A percentile compares a stretch with the other conserved stretches of the same genome.
Conservation (phyloP, 305 asterid species). For the Ruellia speciosa region DNA sequence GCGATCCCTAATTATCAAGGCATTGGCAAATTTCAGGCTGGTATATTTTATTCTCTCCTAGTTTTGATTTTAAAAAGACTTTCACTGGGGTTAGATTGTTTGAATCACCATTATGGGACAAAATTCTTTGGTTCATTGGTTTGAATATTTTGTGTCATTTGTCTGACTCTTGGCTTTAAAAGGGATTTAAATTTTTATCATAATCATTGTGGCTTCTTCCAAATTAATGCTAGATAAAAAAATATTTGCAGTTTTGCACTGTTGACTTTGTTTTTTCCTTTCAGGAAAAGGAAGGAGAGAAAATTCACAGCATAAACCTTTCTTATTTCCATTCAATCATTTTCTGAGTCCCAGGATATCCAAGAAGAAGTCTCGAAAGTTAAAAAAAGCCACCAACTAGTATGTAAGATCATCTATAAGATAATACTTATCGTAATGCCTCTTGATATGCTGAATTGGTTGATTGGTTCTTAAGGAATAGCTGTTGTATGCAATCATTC, state of each 20-base stretch:
- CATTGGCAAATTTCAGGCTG: slow-evolving; percentile 32
- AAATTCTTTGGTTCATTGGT: not conserved
- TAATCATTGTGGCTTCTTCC: not conserved
- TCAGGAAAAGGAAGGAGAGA: slow-evolving; percentile 37
- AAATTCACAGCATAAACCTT: slow-evolving; percentile 31
- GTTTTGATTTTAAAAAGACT: not conserved
- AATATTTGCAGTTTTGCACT: too few relatives aligned
- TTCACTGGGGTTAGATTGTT: slow-evolving; percentile 1
- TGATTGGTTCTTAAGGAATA: not conserved
- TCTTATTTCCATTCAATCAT: slow-evolving; percentile 53
- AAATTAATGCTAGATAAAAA: not conserved
- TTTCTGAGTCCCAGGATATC: slow-evolving; percentile 36
- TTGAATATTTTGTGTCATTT: not conserved
- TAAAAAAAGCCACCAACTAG: slow-evolving; percentile 28
- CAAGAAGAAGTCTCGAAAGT: slow-evolving; percentile 49
- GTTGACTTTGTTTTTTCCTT: slow-evolving; percentile 8
- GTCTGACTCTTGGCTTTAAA: not conserved
- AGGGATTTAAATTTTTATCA: not conserved
- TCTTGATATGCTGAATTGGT: slow-evolving; percentile 8
- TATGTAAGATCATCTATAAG: slow-evolving; percentile 25
- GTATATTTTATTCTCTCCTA: slow-evolving; percentile 28
- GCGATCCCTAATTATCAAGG: slow-evolving; percentile 20
- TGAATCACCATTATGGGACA: not conserved
- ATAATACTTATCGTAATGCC: slow-evolving; percentile 13
- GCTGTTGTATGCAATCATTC: slow-evolving; percentile 16